Base-by-base conservation (phyloP, 2,329 filamentous ascomycete species). In the Taxawa tesnikishii region DNA sequence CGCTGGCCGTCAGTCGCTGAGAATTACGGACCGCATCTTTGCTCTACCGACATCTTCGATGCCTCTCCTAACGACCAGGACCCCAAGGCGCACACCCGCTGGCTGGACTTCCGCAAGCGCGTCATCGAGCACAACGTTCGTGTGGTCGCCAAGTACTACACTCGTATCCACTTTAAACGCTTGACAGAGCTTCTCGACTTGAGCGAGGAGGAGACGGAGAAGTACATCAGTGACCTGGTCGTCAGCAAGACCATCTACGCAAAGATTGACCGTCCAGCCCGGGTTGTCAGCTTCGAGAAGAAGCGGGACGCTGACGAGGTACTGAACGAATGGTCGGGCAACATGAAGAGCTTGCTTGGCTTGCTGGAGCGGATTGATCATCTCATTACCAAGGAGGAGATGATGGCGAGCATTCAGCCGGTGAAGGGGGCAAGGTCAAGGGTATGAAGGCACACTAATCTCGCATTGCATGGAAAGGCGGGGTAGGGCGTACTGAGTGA, bases 61-160 rank as follows among this genome's bases (percentile, higher is more conserved):
- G 66, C 71, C 42, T 66, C 76, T 44, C 76, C 79, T 5, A 65
- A 41, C 30, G 28, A 29, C 27, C 53, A 68, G 19, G 85, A 94
- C 46, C 70, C 79, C 38, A 88, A 94, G 60, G 80, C 85, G 16
- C 65, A 82, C 58, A 74, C 79, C 58, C 74, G 90, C 55, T 98
- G 88, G 85, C 73, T 90, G 53, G 90, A 94, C 54, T 67, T 98
- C 42, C 83, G 90, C 50, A 96, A 96, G 71, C 85, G 90, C 32
- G 90, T 98, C 40, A 98, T 98, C 49, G 90, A 98, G 66, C 90
- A 98, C 65, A 98, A 98, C 45, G 88, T 98, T 32, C 83, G 90
- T 32, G 90, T 98, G 2, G 75, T 98, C 23, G 90, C 90, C 48
- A 94, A 94, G 62, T 98, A 98, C 69, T 98, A 98, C 65, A 98